Base-by-base conservation (phyloP, 2,329 filamentous ascomycete genomes). In the Xylaria sp. region DNA sequence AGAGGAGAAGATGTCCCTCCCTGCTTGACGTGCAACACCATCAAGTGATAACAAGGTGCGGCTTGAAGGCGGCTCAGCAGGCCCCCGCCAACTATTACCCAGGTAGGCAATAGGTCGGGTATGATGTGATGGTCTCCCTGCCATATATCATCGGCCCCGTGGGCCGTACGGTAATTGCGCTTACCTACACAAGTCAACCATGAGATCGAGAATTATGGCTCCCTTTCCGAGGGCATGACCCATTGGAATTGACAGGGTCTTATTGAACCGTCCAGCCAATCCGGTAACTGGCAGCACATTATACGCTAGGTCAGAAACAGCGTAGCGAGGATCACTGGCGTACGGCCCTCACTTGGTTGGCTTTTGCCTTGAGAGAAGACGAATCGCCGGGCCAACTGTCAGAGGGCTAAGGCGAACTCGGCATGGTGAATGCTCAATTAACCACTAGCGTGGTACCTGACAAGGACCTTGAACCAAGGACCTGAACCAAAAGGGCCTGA, bases 21-120 rank as follows among this genome's bases (percentile, higher is more conserved):
- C 48, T 50, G 16, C 7, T 35, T 35, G 49, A 49, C 34, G 49
- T 30, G 30, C 11, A 42, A 57, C 59, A 34, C 59, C 46, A 52
- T 58, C 55, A 55, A 64, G 57, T 61, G 55, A 47, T 49, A 62
- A 64, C 58, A 66, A 64, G 60, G 61, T 66, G 64, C 64, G 64
- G 64, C 64, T 65, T 62, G 62, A 51, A 59, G 47, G 62, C 53
- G 62, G 62, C 63, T 64, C 56, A 65, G 58, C 58, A 42, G 61
- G 57, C 61, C 61, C 63, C 61, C 60, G 49, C 57, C 56, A 50
- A 58, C 56, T 51, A 55, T 11, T 46, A 59, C 55, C 54, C 58
- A 50, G 30, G 52, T 57, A 54, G 54, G 48, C 11, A 10, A 60
- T 62, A 59, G 62, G 16, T 16, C 16, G 16, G 64, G 62, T 66